Percentiles rank a stretch among this genome's conserved stretches.
Conservation (phyloP, 1,284 basidiomycete species). For the Moesziomyces parantarcticus region DNA sequence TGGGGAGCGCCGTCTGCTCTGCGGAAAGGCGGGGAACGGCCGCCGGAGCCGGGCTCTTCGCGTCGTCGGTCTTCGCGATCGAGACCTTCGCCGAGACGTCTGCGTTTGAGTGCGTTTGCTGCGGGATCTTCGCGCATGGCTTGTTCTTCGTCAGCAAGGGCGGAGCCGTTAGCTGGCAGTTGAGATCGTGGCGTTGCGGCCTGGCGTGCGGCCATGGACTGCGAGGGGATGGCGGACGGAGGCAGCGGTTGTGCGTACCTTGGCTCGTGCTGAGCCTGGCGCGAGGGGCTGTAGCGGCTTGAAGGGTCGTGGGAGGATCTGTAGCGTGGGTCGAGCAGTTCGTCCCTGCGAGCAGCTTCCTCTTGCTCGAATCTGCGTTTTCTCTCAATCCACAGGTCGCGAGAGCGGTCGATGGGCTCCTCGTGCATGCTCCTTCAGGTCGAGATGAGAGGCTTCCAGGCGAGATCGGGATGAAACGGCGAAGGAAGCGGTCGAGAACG, state of each 20-base stretch:
- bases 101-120: constrained; percentile 31
- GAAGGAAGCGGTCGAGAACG: not conserved
- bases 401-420: constrained; percentile 50
- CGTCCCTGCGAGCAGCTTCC: constrained; percentile 36
- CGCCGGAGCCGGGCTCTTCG: constrained; percentile 22
- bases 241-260: constrained; percentile 24
- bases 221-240: constrained; percentile 1
- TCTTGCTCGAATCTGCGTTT: constrained; percentile 48
- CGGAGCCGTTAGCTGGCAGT: constrained; percentile 14
- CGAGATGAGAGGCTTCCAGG: not conserved
- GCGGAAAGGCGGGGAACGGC: constrained; percentile 38
- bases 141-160: constrained; percentile 18
- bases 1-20: constrained; percentile 25
- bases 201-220: constrained; percentile 11
- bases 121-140: constrained; percentile 42
- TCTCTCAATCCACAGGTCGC: constrained; percentile 53
- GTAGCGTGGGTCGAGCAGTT: constrained; percentile 36
- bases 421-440: constrained; percentile 44
- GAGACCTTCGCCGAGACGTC: constrained; percentile 35
- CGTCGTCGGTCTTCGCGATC: constrained; percentile 40
- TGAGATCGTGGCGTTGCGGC: constrained; percentile 31
- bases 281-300: constrained; percentile 31
- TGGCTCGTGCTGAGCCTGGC: constrained; percentile 19
- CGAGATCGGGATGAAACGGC: not conserved
- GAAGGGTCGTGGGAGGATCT: constrained; percentile 26